A percentile compares a stretch with the other conserved stretches of the same genome.
Conservation (phyloP, 2,329 filamentous ascomycete species). For the Seiridium cupressi region DNA sequence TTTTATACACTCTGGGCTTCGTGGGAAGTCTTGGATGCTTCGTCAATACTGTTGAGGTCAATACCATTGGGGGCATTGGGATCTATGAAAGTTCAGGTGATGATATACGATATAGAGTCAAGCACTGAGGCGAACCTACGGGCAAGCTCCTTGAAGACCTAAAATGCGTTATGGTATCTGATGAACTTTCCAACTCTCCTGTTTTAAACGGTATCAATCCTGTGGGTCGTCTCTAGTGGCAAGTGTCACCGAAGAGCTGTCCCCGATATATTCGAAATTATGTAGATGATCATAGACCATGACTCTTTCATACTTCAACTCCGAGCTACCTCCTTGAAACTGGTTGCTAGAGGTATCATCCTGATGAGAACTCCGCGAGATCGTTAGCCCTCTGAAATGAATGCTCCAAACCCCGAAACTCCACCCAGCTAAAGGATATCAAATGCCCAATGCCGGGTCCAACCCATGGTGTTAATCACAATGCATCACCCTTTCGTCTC, state of each 20-base stretch:
- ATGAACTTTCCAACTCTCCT: constrained; percentile 29
- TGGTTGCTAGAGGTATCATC: too few relatives aligned
- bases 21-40: constrained; percentile 9
- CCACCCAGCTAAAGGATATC: too few relatives aligned
- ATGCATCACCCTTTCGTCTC: background rate
- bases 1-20: constrained; percentile 27
- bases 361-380: too few relatives aligned
- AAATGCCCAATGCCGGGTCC: too few relatives aligned
- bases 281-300: too few relatives aligned
- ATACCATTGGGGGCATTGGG: background rate
- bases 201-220: background rate
- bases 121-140: constrained; percentile 74
- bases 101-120: constrained; percentile 97
- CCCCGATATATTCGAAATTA: background rate
- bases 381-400: background rate
- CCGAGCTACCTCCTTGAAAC: too few relatives aligned
- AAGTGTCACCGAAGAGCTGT: background rate
- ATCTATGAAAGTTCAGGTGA: constrained; percentile 61
- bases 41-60: background rate
- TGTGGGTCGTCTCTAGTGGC: background rate
- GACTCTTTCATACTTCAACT: too few relatives aligned
- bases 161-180: constrained; percentile 49
- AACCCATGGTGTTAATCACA: background rate
- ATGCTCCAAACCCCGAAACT: background rate
- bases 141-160: constrained; percentile 44